Evolutionary conservation across 805 yeast species (phyloP), one percentile per base, ranked within the genome.

Genomic region (Ogataea populi-albae): DNA sequence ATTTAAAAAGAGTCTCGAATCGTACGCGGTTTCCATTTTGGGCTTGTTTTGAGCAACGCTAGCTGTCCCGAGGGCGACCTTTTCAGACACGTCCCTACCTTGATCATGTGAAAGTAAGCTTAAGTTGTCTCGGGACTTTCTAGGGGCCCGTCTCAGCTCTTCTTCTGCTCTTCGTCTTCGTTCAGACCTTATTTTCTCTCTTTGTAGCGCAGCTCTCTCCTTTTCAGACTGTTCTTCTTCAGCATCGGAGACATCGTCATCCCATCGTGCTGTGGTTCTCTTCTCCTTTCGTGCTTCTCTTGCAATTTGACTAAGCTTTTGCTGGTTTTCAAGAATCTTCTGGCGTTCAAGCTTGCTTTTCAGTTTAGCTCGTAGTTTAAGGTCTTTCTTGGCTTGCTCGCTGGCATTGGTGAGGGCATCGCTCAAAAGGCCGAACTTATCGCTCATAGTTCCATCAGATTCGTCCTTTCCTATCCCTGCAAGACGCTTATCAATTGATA

Each of bases 351-450:
- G 50, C 47, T 68, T 62, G 43, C 65, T 65, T 50, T 71, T 73
- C 59, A 73, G 57, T 23, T 68, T 69, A 17, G 74, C 69, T 35
- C 81, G 66, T 36, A 69, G 52, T 30, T 66, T 66, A 22, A 81
- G 66, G 38, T 77, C 79, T 30, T 74, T 71, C 32, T 83, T 63
- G 2, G 83, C 82, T 34, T 71, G 65, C 17, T 66, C 61, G 34
- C 79, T 91, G 1, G 93, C 95, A 11, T 64, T 62, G 34, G 77
- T 81, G 34, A 91, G 66, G 0, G 97, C 96, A 32, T 71, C 74
- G 1, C 88, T 75, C 17, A 91, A 67, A 21, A 70, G 65, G 3
- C 75, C 69, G 54, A 82, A 80, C 29, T 77, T 77, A 37, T 76
- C 75, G 39, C 75, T 70, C 34, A 81, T 70, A 15, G 66, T 60